These are phyloP conservation scores for Solanum virginianum DNA, from an alignment of 257 asterid species.

Conservation along the genomic window DNA sequence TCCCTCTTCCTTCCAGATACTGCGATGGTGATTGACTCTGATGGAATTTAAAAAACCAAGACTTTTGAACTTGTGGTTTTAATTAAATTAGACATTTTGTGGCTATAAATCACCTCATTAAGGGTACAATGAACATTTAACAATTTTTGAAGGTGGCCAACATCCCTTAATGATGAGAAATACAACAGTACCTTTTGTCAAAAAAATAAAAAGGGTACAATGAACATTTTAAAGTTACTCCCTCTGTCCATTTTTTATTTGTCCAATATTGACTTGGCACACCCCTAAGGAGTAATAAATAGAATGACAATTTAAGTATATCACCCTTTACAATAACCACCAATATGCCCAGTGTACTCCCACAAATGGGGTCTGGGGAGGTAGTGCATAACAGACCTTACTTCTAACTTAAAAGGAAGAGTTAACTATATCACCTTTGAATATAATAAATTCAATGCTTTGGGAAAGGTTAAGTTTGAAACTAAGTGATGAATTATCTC, in stretches of 20 bases:
- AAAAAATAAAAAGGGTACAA: background rate
- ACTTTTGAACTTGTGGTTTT: background rate
- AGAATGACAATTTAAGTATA: no score
- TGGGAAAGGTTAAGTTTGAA: background rate
- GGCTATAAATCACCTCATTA: background rate
- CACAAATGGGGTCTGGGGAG: background rate
- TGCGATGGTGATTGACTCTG: background rate
- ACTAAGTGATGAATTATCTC: background rate
- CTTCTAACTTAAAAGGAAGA: background rate
- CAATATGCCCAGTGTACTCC: background rate
- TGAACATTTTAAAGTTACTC: background rate
- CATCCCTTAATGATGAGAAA: background rate
- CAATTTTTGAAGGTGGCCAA: background rate
- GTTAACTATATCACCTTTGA: background rate
- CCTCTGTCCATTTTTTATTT: background rate
- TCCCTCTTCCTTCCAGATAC: background rate
- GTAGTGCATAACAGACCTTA: background rate
- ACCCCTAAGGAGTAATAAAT: background rate
- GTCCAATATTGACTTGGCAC: background rate
- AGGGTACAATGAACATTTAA: background rate
- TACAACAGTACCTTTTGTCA: background rate
- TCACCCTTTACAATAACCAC: background rate
- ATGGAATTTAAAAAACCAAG: background rate
- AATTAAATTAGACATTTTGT: background rate
- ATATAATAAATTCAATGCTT: background rate